phyloP scores from a whole-genome alignment of 1,284 basidiomycete species.

The Leccinum ponderosum region DNA sequence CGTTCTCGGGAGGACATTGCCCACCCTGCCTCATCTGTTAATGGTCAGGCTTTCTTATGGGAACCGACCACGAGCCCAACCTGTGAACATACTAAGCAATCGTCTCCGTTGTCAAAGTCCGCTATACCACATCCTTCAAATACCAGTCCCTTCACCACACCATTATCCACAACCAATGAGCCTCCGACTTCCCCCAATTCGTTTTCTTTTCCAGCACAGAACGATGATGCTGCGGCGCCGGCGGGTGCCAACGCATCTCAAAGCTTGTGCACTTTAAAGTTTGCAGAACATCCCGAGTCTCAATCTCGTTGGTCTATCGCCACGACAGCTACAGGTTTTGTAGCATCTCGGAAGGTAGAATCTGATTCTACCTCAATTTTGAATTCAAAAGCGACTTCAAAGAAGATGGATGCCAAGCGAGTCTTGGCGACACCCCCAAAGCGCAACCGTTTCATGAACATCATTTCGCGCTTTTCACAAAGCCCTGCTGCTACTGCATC shows the following conservation, averaged over 20 bases:
- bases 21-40: conserved; percentile 25
- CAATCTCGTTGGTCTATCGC: conserved; percentile 34
- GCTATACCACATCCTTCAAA: conserved; percentile 10
- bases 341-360: conserved; percentile 13
- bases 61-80: neutral
- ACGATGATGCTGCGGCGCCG: too few relatives aligned
- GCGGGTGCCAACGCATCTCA: neutral
- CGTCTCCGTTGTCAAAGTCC: neutral
- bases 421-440: conserved; percentile 25
- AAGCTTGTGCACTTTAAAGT: conserved; percentile 11
- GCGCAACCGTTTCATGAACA: conserved; percentile 31
- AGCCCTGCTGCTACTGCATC: conserved; percentile 22
- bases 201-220: neutral
- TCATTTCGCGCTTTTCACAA: conserved; percentile 32
- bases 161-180: neutral
- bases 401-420: conserved; percentile 18
- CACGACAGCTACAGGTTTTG: conserved; percentile 28
- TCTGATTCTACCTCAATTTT: neutral
- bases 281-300: conserved; percentile 3
- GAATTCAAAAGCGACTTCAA: conserved; percentile 2
- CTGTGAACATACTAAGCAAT: conserved; percentile 4
- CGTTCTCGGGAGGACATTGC: conserved; percentile 26
- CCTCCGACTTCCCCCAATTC: conserved; percentile 6
- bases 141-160: neutral
- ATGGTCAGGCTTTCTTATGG: conserved; percentile 8